phyloP scores from a whole-genome alignment of 163 green algal species.

The Chlamydomonas reinhardtii region DNA sequence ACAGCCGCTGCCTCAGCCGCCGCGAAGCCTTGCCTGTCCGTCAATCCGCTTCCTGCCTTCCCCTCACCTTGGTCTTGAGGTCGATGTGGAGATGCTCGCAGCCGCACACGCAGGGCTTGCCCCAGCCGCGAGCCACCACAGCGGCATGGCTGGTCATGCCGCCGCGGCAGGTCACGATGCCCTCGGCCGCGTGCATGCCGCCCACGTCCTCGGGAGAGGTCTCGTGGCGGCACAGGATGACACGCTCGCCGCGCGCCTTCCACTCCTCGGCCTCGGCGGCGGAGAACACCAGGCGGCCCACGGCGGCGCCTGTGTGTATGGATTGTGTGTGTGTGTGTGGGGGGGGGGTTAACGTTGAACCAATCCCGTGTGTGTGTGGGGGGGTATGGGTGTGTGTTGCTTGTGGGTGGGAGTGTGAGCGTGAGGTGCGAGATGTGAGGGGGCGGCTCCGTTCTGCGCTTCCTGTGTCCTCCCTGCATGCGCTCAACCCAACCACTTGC shows the following conservation, averaged over 20 bases:
- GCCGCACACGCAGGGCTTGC: conserved; percentile 92
- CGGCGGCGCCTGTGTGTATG: conserved; percentile 70
- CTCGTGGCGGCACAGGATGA: conserved; percentile 85
- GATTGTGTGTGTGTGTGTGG: no score
- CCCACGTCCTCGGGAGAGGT: conserved; percentile 92
- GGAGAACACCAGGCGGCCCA: conserved; percentile 82
- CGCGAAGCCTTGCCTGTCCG: no score
- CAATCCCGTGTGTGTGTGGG: no score
- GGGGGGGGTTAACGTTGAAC: no score
- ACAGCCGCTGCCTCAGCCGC: no score
- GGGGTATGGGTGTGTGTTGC: no score
- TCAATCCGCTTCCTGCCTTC: no score
- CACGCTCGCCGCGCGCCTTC: conserved; percentile 65
- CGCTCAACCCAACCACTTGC: no score
- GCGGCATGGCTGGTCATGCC: conserved; percentile 93
- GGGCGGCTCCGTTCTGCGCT: no score
- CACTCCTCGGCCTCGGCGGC: conserved; percentile 84
- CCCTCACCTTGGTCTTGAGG: conserved; percentile 31
- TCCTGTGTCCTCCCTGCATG: no score
- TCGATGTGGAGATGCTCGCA: conserved; percentile 72
- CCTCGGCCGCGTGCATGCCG: conserved; percentile 89
- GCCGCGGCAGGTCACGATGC: conserved; percentile 87
- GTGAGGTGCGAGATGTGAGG: no score
- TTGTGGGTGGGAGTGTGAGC: no score
- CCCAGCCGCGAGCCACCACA: conserved; percentile 94